Base-by-base conservation (phyloP, 805 yeast genomes). In the Limtongia smithiae region DNA sequence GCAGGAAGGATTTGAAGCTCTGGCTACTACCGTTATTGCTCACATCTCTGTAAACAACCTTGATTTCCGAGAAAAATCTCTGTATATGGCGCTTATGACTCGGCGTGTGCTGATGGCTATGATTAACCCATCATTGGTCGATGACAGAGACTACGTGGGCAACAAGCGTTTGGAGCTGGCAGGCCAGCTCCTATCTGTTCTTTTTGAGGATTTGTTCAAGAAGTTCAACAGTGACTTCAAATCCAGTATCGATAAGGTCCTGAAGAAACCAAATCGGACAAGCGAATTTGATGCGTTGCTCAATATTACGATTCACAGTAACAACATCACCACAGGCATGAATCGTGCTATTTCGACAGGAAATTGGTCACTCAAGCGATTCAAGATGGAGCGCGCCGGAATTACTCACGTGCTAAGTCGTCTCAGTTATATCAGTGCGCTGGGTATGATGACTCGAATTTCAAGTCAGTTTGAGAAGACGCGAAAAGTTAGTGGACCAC, bases 321-420 rank as follows among this genome's bases (percentile, higher is more conserved):
- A 86, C 62, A 89, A 90, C 63, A 90, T 93, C 58, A 88, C 98
- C 12, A 84, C 85, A 64, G 98, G 98, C 27, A 73, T 93, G 68
- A 90, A 89, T 66, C 78, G 97, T 63, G 97, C 99, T 37, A 93
- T 93, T 41, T 90, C 97, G 14, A 93, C 99, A 0, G 99, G 99
- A 60, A 93, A 93, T 68, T 93, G 99, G 99, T 88, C 97, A 2
- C 76, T 93, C 64, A 93, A 93, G 71, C 85, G 99, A 72, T 93
- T 93, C 75, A 91, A 90, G 82, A 93, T 93, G 99, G 98, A 93
- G 71, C 80, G 98, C 54, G 98, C 98, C 0, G 98, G 98, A 71
- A 98, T 93, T 44, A 93, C 98, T 2, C 98, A 93, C 67, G 97
- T 93, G 34, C 74, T 93, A 48, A 84, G 95, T 51, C 79, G 98